Evolutionary conservation across 495 filamentous ascomycete genomes (phyloP), one percentile per base, ranked within the genome.

Genomic region (Penicillium steckii): DNA sequence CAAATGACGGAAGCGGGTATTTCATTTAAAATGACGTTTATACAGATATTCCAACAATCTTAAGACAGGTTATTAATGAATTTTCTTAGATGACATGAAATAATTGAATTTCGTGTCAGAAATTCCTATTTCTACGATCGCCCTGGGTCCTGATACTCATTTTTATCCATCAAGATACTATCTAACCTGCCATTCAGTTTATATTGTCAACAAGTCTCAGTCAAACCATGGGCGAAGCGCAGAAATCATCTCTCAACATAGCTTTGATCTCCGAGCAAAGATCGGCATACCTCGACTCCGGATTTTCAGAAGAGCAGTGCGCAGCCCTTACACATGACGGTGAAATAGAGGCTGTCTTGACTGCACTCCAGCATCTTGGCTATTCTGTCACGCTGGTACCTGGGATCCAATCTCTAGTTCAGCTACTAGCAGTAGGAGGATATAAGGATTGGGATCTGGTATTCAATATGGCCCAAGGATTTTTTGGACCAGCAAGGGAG

Each of bases 401-500:
- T 21, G 57, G 49, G 10, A 50, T 60, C 9, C n/a, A 52, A 22
- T 49, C 52, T 10, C 52, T 60, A 12, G 57, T 60, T 3, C 23
- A 60, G 23, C 38, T 35, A n/a, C 48, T 60, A 6, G 57, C 57
- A n/a, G 38, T 22, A 4, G 48, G 44, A 5, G 24, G 27, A n/a
- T 15, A 52, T 26, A 49, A 55, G 30, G 32, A 19, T 27, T 65
- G 59, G 56, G 54, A 59, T 45, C 30, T 62, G 10, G 61, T 53
- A 33, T 59, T 69, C 42, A 62, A 60, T 21, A 56, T 60, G 42
- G 30, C 58, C 0, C 53, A 61, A 38, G 61, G 64, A 1, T 30
- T 64, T 19, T 27, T 57, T 52, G 64, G 59, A 24, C 21, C 56
- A 35, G 61, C 50, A 15, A 51, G 59, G 41, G 64, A 64, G 49